Evolutionary conservation across 2,329 filamentous ascomycete species (phyloP).

Genomic region (Fonsecaea monophora): DNA sequence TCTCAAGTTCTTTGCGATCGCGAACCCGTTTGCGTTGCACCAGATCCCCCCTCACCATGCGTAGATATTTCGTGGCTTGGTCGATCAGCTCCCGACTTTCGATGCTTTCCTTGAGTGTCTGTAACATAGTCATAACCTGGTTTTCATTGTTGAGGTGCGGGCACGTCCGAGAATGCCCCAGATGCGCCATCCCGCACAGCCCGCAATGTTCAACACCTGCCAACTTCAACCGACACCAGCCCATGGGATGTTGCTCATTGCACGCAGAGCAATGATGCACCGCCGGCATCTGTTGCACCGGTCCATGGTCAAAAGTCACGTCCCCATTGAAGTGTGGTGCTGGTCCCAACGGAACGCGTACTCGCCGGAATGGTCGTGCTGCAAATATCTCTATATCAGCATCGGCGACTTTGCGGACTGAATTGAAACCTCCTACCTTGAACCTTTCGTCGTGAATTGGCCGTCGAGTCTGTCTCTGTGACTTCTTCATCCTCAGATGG

Average conservation of each 20-base stretch:
- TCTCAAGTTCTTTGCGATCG: conserved; percentile 37
- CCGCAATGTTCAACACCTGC: conserved; percentile 67
- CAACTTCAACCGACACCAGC: conserved; percentile 67
- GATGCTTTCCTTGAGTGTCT: conserved; percentile 64
- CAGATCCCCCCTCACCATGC: conserved; percentile 62
- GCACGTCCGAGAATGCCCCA: conserved; percentile 63
- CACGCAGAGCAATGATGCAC: conserved; percentile 61
- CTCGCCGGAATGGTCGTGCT: conserved; percentile 51
- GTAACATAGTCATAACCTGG: conserved; percentile 69
- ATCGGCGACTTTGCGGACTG: conserved; percentile 22
- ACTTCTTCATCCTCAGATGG: conserved; percentile 50
- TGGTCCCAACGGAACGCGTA: conserved; percentile 41
- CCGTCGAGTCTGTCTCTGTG: conserved; percentile 39
- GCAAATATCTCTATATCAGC: conserved; percentile 21
- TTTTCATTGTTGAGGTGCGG: conserved; percentile 68
- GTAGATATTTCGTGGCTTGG: conserved; percentile 63
- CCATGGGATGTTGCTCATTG: conserved; percentile 58
- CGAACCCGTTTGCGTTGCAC: conserved; percentile 58
- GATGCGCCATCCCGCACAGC: conserved; percentile 69
- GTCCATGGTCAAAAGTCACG: conserved; percentile 29
- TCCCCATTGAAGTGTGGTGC: conserved; percentile 41
- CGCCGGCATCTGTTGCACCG: conserved; percentile 31
- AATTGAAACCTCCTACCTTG: conserved; percentile 31
- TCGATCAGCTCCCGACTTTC: conserved; percentile 63
- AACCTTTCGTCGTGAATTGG: conserved; percentile 23